Percentiles rank a stretch among this genome's conserved stretches.
Evolutionary conservation across 345 rosid species (phyloP).

Genomic region (Sonneratia caseolaris): DNA sequence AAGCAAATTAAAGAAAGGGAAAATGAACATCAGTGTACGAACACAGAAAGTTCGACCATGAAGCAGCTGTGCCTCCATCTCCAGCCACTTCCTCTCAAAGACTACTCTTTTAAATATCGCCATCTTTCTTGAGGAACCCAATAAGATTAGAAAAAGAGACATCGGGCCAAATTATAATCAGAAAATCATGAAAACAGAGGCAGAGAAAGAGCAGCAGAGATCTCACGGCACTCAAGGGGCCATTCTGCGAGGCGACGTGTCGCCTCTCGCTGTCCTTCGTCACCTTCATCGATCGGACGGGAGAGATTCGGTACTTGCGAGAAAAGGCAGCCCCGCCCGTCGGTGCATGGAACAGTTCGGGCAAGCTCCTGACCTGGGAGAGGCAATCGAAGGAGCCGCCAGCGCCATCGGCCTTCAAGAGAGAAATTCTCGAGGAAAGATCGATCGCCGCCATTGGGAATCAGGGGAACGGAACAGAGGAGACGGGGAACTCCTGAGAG

Average conservation of each 20-base stretch:
- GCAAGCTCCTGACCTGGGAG: constrained; percentile 30
- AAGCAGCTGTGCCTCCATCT: neutral
- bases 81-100: neutral
- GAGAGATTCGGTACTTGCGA: constrained; percentile 13
- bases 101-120: neutral
- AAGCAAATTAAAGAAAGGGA: no score
- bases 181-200: neutral
- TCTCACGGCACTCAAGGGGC: constrained; percentile 39
- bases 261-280: constrained; percentile 13
- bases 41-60: neutral
- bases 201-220: neutral
- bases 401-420: constrained; percentile 7
- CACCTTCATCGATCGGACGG: constrained; percentile 34
- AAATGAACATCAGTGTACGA: neutral
- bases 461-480: neutral
- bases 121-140: neutral
- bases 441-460: constrained; percentile 11
- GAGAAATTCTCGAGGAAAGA: constrained; percentile 11
- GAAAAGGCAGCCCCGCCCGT: constrained; percentile 10
- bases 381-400: constrained; percentile 10
- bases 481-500: neutral
- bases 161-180: neutral
- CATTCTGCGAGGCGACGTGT: constrained; percentile 24
- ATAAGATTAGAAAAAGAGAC: neutral
- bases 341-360: constrained; percentile 12